These are phyloP conservation scores for Epichloe elymi DNA, from an alignment of 2,329 filamentous ascomycete genomes.

Conservation along the genomic window DNA sequence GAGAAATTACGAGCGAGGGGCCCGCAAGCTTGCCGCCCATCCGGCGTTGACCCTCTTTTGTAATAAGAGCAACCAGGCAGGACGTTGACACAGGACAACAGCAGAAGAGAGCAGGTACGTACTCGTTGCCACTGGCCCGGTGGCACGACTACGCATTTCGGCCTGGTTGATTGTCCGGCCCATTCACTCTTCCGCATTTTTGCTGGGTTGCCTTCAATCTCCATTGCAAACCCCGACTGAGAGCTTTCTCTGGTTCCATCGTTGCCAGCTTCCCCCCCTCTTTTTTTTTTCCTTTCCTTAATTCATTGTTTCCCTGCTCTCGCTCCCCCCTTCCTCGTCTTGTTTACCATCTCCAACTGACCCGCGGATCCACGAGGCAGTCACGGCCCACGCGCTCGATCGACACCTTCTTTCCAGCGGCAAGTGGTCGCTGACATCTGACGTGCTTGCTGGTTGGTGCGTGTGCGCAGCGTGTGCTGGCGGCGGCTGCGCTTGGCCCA, in stretches of 20 bases:
- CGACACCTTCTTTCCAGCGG: background rate
- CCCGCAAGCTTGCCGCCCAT: slow-evolving; percentile 2
- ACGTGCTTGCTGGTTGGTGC: background rate
- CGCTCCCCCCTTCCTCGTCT: slow-evolving; percentile 1
- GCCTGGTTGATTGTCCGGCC: slow-evolving; percentile 1
- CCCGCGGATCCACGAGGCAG: slow-evolving; percentile 6
- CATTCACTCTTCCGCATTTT: slow-evolving; percentile 7
- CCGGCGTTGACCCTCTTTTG: background rate
- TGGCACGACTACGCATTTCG: background rate
- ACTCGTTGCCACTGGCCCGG: background rate
- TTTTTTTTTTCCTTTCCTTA: background rate
- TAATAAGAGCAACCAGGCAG: background rate
- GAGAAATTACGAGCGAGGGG: background rate
- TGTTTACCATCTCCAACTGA: background rate
- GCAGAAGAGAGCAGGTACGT: background rate
- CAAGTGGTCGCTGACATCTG: background rate
- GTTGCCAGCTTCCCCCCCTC: background rate
- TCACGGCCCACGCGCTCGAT: slow-evolving; percentile 4
- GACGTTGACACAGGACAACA: background rate
- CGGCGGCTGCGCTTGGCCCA: slow-evolving; percentile 9
- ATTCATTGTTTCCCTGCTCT: background rate
- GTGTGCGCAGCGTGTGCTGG: slow-evolving; percentile 4
- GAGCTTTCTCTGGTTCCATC: background rate
- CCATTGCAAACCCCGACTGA: slow-evolving; percentile 5
- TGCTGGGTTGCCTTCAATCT: slow-evolving; percentile 1